A percentile compares a stretch with the other conserved stretches of the same genome.
Conservation (phyloP, 2,329 filamentous ascomycete genomes). For the Cordyceps cateniannulata region DNA sequence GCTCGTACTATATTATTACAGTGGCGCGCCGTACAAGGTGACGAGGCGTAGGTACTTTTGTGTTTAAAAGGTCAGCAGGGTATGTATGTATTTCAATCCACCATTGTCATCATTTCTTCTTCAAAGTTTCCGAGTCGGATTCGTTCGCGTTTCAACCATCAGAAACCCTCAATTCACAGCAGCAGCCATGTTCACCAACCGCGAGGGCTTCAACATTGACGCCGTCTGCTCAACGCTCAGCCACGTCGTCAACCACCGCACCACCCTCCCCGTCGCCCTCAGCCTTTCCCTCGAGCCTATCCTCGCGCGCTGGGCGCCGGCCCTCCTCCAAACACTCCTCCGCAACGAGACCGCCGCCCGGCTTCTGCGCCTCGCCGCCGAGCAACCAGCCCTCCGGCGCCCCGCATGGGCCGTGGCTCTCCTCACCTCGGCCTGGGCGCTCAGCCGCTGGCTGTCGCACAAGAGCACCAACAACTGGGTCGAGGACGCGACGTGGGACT, state of each 20-base stretch:
- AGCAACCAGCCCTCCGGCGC: not conserved
- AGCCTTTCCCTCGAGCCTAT: slow-evolving; percentile 11
- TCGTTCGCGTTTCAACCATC: too few relatives aligned
- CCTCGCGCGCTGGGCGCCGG: not conserved
- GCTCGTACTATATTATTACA: not conserved
- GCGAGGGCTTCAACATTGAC: slow-evolving; percentile 23
- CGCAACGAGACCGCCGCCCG: not conserved
- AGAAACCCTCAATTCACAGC: too few relatives aligned
- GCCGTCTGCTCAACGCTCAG: slow-evolving; percentile 15
- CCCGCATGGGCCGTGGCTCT: slow-evolving; percentile 13
- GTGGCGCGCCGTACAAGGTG: not conserved
- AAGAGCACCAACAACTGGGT: slow-evolving; percentile 22
- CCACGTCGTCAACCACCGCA: slow-evolving; percentile 19
- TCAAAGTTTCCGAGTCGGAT: not conserved
- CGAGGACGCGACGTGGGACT: slow-evolving; percentile 22
- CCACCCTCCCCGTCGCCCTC: slow-evolving; percentile 16
- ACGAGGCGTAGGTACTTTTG: not conserved
- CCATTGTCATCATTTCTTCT: not conserved
- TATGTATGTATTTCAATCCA: not conserved
- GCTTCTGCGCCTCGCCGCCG: not conserved
- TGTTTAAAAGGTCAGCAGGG: not conserved
- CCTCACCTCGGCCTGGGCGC: slow-evolving; percentile 15
- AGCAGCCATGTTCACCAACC: slow-evolving; percentile 14
- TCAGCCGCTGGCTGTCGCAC: slow-evolving; percentile 20
- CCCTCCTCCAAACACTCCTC: slow-evolving; percentile 9